Evolutionary conservation across 768 basidiomycete species (phyloP), one percentile per base, ranked within the genome.

Genomic region (Tulasnella sp.): DNA sequence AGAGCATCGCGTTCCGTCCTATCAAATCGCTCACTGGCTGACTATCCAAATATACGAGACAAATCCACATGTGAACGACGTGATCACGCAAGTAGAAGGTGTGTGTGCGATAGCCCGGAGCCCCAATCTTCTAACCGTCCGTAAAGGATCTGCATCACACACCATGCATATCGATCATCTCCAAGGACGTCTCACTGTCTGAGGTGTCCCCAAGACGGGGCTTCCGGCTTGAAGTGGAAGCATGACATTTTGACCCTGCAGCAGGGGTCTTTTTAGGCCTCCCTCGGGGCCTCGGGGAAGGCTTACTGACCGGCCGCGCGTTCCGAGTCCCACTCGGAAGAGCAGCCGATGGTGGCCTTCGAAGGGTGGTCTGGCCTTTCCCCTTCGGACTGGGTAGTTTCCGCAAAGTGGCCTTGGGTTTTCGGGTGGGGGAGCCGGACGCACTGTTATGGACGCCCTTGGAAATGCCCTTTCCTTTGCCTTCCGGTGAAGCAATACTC

Each of bases 121-220:
- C n/a, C n/a, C n/a, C n/a, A n/a, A n/a, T n/a, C n/a, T n/a, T 38
- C 15, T 38, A 38, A 38, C 15, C 15, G 34, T n/a, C n/a, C n/a
- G n/a, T n/a, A 38, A 38, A 15, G 15, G 15, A 38, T 15, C 34
- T 38, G 34, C 34, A 38, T 38, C 34, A 38, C 34, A 38, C 34
- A 38, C 5, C 34, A 38, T 7, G 15, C 15, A 56, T 43, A 30
- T 56, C 54, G 17, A 56, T 56, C 54, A 56, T 56, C 24, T 56
- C 54, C 15, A 56, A 27, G 11, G 54, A 56, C 4, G 30, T 56
- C 41, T 56, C 54, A 15, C 5, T 17, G 38, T 53, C 52, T 8
- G 52, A 53, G 34, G 31, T 53, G 15, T 53, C 52, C 31, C 31
- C 19, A 7, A 38, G 21, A 21, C 30, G 30, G 22, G 12, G 27